Base-by-base conservation (phyloP, 1,139 yeast species). In the Suhomyces terraborum region DNA sequence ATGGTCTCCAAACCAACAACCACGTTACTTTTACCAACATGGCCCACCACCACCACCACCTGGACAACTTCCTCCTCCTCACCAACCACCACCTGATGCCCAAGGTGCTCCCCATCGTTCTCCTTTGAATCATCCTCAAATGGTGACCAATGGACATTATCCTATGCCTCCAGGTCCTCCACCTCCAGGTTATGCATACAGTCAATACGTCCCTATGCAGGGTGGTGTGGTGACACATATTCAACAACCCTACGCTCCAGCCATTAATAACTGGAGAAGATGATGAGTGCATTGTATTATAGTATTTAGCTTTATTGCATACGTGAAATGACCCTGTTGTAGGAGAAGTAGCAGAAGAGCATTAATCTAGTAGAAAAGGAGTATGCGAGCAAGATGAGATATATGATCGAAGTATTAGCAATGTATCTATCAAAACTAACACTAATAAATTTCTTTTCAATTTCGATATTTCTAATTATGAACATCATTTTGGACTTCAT, bases 101-200 rank as follows among this genome's bases (percentile, higher is more conserved):
- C 42, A 39, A 7, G 48, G 39, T 13, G 34, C 41, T 8, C 32
- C 45, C 10, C 51, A 41, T 17, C 51, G 64, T 17, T 57, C 62
- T 31, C 65, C 64, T 1, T 50, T 53, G 38, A 53, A 52, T 25
- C 56, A 51, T 19, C 59, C 61, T 5, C 63, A 53, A 31, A 52
- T 59, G 50, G 49, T 53, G 14, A 52, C 52, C 10, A 51, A 52
- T 29, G 64, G 61, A 4, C 52, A 47, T 14, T 58, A 58, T 39
- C 64, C 62, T 8, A 48, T 56, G 13, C 51, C 53, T 3, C 46
- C 51, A 10, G 54, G 51, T 4, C 54, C 53, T n/a, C 61, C 62
- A 22, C 68, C 68, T 10, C 67, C 66, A 17, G 69, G 66, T 3
- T 66, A 63, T 42, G 58, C 66, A 9, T 66, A 66, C 43, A 69